A percentile compares a stretch with the other conserved stretches of the same genome.
phyloP scores from a whole-genome alignment of 345 rosid species.

The Litchi chinensis region DNA sequence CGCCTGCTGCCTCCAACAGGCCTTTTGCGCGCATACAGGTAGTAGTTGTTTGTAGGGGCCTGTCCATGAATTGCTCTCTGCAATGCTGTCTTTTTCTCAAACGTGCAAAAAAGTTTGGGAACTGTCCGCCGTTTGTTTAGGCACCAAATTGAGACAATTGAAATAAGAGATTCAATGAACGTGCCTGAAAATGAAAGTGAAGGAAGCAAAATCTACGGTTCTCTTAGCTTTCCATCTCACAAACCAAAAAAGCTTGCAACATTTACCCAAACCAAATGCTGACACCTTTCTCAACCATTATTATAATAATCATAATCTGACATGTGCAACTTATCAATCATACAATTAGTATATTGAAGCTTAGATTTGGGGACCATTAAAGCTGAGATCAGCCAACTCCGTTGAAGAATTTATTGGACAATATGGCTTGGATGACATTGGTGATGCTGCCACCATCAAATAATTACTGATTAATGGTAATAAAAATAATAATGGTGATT shows the following conservation, averaged over 20 bases:
- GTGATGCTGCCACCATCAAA: conserved; percentile 11
- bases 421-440: conserved; percentile 1
- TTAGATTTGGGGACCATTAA: conserved; percentile 7
- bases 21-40: background rate
- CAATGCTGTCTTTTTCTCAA: background rate
- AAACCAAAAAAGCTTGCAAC: background rate
- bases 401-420: conserved; percentile 2
- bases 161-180: conserved; percentile 21
- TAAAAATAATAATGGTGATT: background rate
- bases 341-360: background rate
- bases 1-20: background rate
- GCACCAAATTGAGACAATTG: background rate
- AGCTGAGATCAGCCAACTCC: conserved; percentile 29
- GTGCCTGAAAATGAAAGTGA: conserved; percentile 22
- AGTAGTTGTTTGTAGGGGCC: background rate
- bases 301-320: background rate
- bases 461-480: background rate
- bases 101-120: too few species aligned
- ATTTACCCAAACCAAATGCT: background rate
- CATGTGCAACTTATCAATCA: background rate
- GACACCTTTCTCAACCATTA: conserved; percentile 3
- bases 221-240: conserved; percentile 16
- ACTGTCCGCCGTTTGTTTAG: too few species aligned
- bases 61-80: background rate
- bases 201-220: conserved; percentile 45